Evolutionary conservation across 768 basidiomycete genomes (phyloP), one percentile per base, ranked within the genome.

Genomic region (Termitomyces eurrhizus): DNA sequence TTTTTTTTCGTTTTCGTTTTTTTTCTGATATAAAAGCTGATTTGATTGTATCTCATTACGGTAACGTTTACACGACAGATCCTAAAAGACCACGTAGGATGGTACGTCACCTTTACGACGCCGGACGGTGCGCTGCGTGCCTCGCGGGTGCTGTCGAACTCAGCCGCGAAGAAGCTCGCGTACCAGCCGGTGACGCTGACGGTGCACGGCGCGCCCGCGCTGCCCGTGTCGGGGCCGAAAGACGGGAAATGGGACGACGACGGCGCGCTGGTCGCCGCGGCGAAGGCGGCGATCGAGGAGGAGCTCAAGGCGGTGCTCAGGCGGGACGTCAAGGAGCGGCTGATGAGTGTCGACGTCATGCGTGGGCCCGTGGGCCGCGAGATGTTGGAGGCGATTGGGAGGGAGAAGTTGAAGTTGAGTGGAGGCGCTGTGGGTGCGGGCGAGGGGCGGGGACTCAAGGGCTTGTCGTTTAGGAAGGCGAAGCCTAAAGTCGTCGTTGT

Each of bases 21-120:
- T 21, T 21, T 21, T 21, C 21, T 21, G 21, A 21, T 21, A 21
- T 21, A 2, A 24, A 4, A 6, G 44, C n/a, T 42, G n/a, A 42
- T 41, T 11, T 29, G 29, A 3, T 29, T 1, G 29, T 29, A 29
- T 29, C 4, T 29, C 29, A 29, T 29, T 18, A 41, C 14, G 16
- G 16, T 18, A 41, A 18, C 39, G 4, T 29, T 29, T n/a, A 21
- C 11, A 24, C 21, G 1, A 46, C 59, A 92, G 90, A 80, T 95
- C 32, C 75, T 93, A 2, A 82, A 84, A 62, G 90, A 90, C 69
- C 80, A 83, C 54, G 73, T 75, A 2, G 89, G 87, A 11, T 89
- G 92, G 80, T 95, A 94, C 68, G 81, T 95, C 63, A 90, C 93
- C 4, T 98, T 97, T 70, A 68, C 75, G 21, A 82, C 84, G 4